Percentiles rank a stretch among this genome's conserved stretches.
Conservation (phyloP, 202 grass and related monocot species). For the Setaria viridis region DNA sequence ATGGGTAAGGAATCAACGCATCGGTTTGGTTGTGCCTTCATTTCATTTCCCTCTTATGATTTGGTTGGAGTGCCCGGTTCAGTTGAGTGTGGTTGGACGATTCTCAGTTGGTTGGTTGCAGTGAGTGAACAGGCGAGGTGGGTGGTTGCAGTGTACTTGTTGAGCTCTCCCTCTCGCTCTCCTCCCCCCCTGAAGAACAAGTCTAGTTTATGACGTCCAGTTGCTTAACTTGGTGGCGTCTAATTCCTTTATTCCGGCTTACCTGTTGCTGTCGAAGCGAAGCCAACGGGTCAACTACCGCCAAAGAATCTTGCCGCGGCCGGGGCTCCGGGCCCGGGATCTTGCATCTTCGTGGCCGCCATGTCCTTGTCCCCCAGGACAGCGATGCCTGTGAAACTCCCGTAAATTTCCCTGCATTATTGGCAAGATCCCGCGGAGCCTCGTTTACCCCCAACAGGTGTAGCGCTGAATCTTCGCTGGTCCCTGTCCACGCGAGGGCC, state of each 20-base stretch:
- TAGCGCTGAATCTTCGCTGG: conserved; percentile 40
- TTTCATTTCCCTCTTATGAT: background rate
- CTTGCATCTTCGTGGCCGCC: conserved; percentile 46
- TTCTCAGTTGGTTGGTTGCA: background rate
- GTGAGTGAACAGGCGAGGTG: background rate
- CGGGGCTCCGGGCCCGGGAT: conserved; percentile 48
- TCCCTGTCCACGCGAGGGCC: conserved; percentile 2
- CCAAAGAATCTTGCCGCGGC: conserved; percentile 42
- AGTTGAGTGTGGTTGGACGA: background rate
- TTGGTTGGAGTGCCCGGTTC: background rate
- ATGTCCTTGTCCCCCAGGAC: conserved; percentile 1
- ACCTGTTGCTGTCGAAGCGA: conserved; percentile 22
- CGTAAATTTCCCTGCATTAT: conserved; percentile 34
- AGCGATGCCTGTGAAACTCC: conserved; percentile 32
- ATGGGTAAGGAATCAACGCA: background rate
- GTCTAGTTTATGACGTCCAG: conserved; percentile 38
- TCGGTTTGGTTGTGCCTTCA: background rate
- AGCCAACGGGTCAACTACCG: conserved; percentile 37
- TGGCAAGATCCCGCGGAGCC: background rate
- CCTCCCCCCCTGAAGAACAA: background rate
- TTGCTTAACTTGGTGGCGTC: conserved; percentile 48
- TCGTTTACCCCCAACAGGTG: background rate
- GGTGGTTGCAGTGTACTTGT: conserved; percentile 39
- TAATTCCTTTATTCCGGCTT: conserved; percentile 23
- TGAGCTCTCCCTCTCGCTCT: background rate